Evolutionary conservation across 1,284 basidiomycete genomes (phyloP), one percentile per base, ranked within the genome.

Genomic region (Leccinum solheimii): DNA sequence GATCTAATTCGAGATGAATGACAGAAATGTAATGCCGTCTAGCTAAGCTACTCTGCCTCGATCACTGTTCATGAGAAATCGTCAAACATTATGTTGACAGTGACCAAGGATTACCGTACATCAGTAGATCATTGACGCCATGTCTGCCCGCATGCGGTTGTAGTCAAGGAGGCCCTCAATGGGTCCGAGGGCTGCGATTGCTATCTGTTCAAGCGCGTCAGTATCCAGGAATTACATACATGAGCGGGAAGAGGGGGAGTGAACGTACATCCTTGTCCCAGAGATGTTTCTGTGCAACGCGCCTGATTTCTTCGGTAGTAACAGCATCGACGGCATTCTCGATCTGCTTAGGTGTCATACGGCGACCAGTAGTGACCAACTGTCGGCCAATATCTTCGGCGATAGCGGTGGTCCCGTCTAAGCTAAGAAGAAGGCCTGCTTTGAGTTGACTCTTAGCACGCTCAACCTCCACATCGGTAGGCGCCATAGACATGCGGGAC

Each of bases 351-450:
- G 97, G 97, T 32, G 95, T 94, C 81, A 91, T 84, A 71, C 95
- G 83, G 70, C 85, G 89, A 64, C 97, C 97, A 68, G 88, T 94
- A 40, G 96, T 98, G 66, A 99, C 94, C 65, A 99, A 84, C 78
- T 98, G 97, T 72, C 97, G 84, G 48, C 97, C 97, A 76, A 99
- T 97, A 76, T 99, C 97, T 83, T 99, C 97, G 57, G 97, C 97
- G 68, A 97, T 87, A 64, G 95, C 95, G 54, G 96, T 98, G 40
- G 94, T 92, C 55, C 97, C 97, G 74, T 99, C 97, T 56, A 99
- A 82, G 65, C 91, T 85, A 61, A 99, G 86, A 51, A 99, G 82
- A 69, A 98, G 82, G 66, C 90, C 91, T 56, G 97, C 96, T 84
- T 98, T 98, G 72, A 99, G 87, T 81, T 98, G 96, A 72, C 92